Percentiles rank a stretch among this genome's conserved stretches.
These are phyloP conservation scores for Cordyceps militaris DNA, from an alignment of 2,329 filamentous ascomycete genomes.

Conservation along the genomic window DNA sequence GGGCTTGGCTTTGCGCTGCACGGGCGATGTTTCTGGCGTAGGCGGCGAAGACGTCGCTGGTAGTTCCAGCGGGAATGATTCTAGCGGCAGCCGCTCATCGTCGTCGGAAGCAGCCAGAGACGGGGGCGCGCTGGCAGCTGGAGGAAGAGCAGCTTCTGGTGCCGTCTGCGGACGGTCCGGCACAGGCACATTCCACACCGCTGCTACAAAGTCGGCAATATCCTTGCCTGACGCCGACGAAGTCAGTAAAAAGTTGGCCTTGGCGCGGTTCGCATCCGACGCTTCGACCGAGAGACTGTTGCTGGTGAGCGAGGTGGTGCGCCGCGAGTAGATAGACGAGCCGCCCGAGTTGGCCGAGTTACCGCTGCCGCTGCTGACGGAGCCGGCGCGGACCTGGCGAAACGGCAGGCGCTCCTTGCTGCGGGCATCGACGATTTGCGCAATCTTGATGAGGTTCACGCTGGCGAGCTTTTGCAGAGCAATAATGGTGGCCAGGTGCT, in stretches of 20 bases:
- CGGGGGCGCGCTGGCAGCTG: neutral
- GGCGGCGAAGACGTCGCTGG: neutral
- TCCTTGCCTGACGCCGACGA: conserved; percentile 48
- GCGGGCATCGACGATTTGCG: conserved; percentile 45
- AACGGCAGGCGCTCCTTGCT: conserved; percentile 31
- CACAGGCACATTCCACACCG: conserved; percentile 38
- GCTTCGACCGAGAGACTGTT: conserved; percentile 16
- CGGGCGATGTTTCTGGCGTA: neutral
- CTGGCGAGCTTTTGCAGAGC: conserved; percentile 53
- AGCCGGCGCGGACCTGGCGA: conserved; percentile 32
- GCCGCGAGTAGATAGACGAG: neutral
- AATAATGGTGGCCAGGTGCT: conserved; percentile 49
- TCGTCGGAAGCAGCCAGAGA: too few relatives aligned
- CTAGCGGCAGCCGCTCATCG: neutral
- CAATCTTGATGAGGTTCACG: conserved; percentile 49
- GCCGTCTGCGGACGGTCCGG: neutral
- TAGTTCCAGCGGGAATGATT: neutral
- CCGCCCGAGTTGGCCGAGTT: neutral
- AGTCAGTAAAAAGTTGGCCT: conserved; percentile 51
- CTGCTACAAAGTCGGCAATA: conserved; percentile 45
- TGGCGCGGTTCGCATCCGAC: conserved; percentile 34
- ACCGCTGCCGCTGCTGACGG: conserved; percentile 22
- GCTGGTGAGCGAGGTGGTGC: conserved; percentile 1
- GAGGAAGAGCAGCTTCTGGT: neutral
- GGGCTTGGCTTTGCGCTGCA: conserved; percentile 1